Percentiles rank a stretch among this genome's conserved stretches.
Evolutionary conservation across 1,139 yeast genomes (phyloP).

Genomic region (Komagataea norvegica): DNA sequence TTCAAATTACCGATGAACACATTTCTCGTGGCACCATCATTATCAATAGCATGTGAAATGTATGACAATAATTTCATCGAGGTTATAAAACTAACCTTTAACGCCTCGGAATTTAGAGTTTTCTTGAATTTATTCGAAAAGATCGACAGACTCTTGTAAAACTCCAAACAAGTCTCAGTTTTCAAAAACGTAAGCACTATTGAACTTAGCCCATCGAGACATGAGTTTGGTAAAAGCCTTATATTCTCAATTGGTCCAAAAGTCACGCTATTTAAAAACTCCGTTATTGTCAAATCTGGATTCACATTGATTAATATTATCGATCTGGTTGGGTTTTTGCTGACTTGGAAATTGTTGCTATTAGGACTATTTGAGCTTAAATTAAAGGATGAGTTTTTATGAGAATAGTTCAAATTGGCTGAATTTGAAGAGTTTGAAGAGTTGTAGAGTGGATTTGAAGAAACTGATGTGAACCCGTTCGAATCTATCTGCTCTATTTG

Average conservation of each 20-base stretch:
- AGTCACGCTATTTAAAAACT: conserved; percentile 28
- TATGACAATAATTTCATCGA: conserved; percentile 56
- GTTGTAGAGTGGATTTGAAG: conserved; percentile 7
- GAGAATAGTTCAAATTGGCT: conserved; percentile 1
- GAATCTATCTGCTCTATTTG: not conserved
- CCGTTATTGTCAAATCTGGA: conserved; percentile 15
- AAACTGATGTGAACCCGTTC: conserved; percentile 6
- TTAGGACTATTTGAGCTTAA: conserved; percentile 2
- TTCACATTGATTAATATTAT: conserved; percentile 24
- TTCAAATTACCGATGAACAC: conserved; percentile 67
- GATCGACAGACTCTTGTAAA: conserved; percentile 40
- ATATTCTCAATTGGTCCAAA: conserved; percentile 41
- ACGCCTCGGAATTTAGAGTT: conserved; percentile 38
- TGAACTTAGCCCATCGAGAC: conserved; percentile 21
- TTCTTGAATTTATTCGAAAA: conserved; percentile 40
- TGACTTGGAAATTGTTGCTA: conserved; percentile 25
- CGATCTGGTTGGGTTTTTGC: conserved; percentile 22
- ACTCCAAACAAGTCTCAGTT: conserved; percentile 40
- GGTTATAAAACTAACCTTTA: conserved; percentile 64
- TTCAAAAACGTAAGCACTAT: conserved; percentile 39
- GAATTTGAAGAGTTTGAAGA: conserved; percentile 9
- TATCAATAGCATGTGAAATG: conserved; percentile 62
- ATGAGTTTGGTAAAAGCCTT: conserved; percentile 26
- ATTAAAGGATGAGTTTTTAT: not conserved
- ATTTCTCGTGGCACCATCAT: conserved; percentile 78